Percentiles rank a stretch among this genome's conserved stretches.
Evolutionary conservation across 78 protist species (phyloP).

Genomic region (Pigoraptor vietnamica): DNA sequence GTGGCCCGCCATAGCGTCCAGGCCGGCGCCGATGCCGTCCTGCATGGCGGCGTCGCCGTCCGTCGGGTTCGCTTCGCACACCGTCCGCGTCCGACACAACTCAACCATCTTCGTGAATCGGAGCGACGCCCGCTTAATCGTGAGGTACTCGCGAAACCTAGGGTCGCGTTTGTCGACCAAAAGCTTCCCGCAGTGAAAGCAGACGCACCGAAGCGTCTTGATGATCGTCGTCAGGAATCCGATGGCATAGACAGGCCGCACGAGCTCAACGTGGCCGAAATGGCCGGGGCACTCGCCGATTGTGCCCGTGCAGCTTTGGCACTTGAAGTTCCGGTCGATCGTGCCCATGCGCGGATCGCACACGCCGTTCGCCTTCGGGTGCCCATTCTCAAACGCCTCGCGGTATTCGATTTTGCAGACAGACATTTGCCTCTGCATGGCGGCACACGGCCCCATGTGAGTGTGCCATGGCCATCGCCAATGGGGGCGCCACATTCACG

Average conservation of each 20-base stretch:
- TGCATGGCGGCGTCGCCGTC: not conserved
- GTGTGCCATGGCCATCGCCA: not conserved
- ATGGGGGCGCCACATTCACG: not conserved
- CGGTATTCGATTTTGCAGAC: constrained; percentile 35
- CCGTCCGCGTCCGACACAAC: not conserved
- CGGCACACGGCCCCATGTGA: not conserved
- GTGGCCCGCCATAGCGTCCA: not conserved
- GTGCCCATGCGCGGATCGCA: constrained; percentile 93
- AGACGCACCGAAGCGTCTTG: constrained; percentile 82
- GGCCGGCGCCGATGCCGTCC: not conserved
- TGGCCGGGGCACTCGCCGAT: constrained; percentile 95
- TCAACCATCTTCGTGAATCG: not conserved
- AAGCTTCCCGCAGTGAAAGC: constrained; percentile 65
- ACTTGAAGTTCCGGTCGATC: constrained; percentile 53
- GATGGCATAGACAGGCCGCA: constrained; percentile 86
- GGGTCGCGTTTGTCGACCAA: not conserved
- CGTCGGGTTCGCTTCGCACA: not conserved
- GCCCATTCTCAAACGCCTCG: constrained; percentile 62
- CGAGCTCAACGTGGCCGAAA: constrained; percentile 93
- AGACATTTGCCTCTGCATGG: constrained; percentile 39
- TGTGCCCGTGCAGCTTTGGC: constrained; percentile 81
- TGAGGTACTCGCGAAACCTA: not conserved
- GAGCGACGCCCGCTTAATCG: not conserved
- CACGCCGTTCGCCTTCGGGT: constrained; percentile 83
- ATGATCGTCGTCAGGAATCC: constrained; percentile 68